A percentile compares a stretch with the other conserved stretches of the same genome.
phyloP scores from a whole-genome alignment of 495 filamentous ascomycete species.

The Halenospora varia region DNA sequence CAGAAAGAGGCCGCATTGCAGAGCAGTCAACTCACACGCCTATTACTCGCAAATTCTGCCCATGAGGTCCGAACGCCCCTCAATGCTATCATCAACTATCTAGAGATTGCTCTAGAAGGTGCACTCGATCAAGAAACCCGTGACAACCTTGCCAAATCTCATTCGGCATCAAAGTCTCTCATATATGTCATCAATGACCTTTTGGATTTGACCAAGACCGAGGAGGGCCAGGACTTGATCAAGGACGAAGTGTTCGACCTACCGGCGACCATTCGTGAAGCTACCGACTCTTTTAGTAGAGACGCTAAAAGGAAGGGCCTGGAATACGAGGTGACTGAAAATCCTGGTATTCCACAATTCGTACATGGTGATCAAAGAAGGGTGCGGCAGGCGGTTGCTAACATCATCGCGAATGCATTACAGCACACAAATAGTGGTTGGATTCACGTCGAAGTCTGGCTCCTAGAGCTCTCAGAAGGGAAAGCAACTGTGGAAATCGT shows the following conservation, averaged over 20 bases:
- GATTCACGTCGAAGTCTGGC: constrained; percentile 67
- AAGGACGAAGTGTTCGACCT: constrained; percentile 82
- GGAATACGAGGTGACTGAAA: constrained; percentile 59
- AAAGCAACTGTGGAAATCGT: constrained; percentile 58
- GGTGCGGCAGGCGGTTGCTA: constrained; percentile 76
- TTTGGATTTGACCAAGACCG: constrained; percentile 85
- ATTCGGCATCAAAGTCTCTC: constrained; percentile 92
- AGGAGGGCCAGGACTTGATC: constrained; percentile 74
- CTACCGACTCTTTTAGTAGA: constrained; percentile 64
- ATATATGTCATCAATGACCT: constrained; percentile 97
- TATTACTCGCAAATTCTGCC: constrained; percentile 87
- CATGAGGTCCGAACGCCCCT: constrained; percentile 93
- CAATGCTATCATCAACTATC: constrained; percentile 94
- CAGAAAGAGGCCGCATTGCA: constrained; percentile 86
- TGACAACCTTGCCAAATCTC: constrained; percentile 81
- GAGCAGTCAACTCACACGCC: constrained; percentile 71
- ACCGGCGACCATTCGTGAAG: constrained; percentile 66
- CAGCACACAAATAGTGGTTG: constrained; percentile 70
- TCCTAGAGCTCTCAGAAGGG: constrained; percentile 26
- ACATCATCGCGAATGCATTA: constrained; percentile 82
- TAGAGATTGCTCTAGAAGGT: constrained; percentile 91
- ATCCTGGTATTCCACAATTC: constrained; percentile 63
- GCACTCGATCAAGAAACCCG: constrained; percentile 76
- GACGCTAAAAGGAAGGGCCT: constrained; percentile 77
- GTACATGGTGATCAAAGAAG: constrained; percentile 79